A percentile compares a stretch with the other conserved stretches of the same genome.
These are phyloP conservation scores for Mycena vitilis DNA, from an alignment of 768 basidiomycete genomes.

Conservation along the genomic window DNA sequence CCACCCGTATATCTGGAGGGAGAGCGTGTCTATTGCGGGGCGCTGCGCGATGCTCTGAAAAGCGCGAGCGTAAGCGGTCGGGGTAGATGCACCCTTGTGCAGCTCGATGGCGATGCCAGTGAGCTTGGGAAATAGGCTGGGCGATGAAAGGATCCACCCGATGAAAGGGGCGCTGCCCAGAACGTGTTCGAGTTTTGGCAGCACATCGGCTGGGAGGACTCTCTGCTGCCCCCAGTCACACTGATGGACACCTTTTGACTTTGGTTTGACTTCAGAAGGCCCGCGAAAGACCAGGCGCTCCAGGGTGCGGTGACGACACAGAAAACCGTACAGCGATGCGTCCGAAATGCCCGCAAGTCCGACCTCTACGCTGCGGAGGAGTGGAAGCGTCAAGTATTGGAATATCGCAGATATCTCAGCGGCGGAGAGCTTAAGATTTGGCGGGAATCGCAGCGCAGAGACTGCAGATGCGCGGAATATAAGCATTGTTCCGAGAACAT, in stretches of 20 bases:
- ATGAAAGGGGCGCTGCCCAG: background rate
- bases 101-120: constrained; percentile 12
- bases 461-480: constrained; percentile 2
- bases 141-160: constrained; percentile 15
- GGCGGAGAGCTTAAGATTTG: constrained; percentile 3
- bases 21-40: background rate
- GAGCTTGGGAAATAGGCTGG: constrained; percentile 8
- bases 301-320: constrained; percentile 14
- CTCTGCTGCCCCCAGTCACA: too few species aligned
- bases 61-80: background rate
- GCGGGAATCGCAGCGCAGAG: constrained; percentile 11
- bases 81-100: background rate
- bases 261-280: background rate
- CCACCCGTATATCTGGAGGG: constrained; percentile 8
- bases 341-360: background rate
- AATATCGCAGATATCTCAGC: constrained; percentile 6
- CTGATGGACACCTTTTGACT: too few species aligned
- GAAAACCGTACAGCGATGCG: background rate
- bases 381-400: constrained; percentile 1
- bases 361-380: constrained; percentile 11
- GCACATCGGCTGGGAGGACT: constrained; percentile 5
- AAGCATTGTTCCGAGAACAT: constrained; percentile 7
- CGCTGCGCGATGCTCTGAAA: constrained; percentile 11
- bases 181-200: constrained; percentile 10
- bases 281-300: constrained; percentile 4